Percentiles rank a stretch among this genome's conserved stretches.
Evolutionary conservation across 257 asterid species (phyloP).

Genomic region (Misopates orontium): DNA sequence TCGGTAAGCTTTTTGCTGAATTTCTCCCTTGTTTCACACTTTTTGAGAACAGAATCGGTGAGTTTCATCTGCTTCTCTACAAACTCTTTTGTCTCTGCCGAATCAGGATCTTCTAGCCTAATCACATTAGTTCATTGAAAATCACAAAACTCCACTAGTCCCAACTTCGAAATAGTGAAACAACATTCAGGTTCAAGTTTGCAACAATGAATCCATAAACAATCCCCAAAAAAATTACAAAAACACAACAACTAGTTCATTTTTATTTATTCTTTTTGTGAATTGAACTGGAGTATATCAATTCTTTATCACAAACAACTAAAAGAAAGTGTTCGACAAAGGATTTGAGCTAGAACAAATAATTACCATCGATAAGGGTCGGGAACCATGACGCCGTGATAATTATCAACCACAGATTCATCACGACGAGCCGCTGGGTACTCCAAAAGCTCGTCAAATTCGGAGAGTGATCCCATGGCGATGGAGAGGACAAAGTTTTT

Average conservation of each 20-base stretch:
- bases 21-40: slow-evolving; percentile 50
- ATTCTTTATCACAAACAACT: neutral
- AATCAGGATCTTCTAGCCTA: slow-evolving; percentile 80
- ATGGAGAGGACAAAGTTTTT: neutral
- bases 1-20: slow-evolving; percentile 47
- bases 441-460: slow-evolving; percentile 28
- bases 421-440: slow-evolving; percentile 68
- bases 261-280: too few species aligned
- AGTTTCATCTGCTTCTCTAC: slow-evolving; percentile 50
- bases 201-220: neutral
- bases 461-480: slow-evolving; percentile 58
- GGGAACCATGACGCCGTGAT: slow-evolving; percentile 56
- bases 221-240: neutral
- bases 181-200: neutral
- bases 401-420: slow-evolving; percentile 59
- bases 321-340: too few species aligned
- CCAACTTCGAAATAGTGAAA: neutral
- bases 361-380: slow-evolving; percentile 83
- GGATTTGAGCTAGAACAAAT: too few species aligned
- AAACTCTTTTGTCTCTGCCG: slow-evolving; percentile 57
- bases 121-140: slow-evolving; percentile 1
- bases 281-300: too few species aligned
- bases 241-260: neutral
- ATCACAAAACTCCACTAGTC: neutral
- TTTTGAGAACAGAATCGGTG: slow-evolving; percentile 52